Base-by-base conservation (phyloP, 108 stramenopile genomes). In the Cyclotella baltica region DNA sequence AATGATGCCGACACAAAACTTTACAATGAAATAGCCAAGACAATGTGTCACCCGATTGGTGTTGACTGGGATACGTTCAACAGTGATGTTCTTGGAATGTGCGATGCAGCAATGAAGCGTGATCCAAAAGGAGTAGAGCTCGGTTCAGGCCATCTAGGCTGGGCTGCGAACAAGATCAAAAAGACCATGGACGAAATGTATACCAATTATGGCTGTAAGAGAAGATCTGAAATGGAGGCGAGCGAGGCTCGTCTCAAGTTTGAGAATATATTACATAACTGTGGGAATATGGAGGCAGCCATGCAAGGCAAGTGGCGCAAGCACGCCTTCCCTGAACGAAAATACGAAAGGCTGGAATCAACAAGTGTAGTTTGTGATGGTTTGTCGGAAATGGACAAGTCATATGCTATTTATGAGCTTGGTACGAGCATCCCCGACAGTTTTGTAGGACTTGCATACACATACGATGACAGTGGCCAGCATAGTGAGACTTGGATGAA, bases 401-500 rank as follows among this genome's bases (percentile, higher is more conserved):
- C 83, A 13, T 88, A 84, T 71, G 94, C 94, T 33, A 76, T 84
- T 33, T 89, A 93, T 65, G 94, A 96, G 55, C 74, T 92, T 22
- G 82, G 77, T 67, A 96, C 92, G 0, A 88, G 57, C 57, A 69
- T 96, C 38, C 76, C 76, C 11, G 91, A 93, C 38, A 89, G 88
- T 56, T 96, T 96, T 71, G 85, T 96, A 55, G 92, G 92, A 56
- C 63, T 92, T 27, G 79, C 90, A 1, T 93, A 96, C 83, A 89
- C 79, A 8, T 93, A 91, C 62, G 88, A 91, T 73, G 95, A 93
- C 38, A 89, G 85, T 35, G 91, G 89, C 10, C 88, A 95, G 62
- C 73, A 67, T 31, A 88, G 88, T 66, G 95, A 96, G 69, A 89
- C 84, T 28, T 96, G 95, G 95, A 96, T 96, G 95, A 93, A 93